Evolutionary conservation across 129 eudicot species (phyloP), one percentile per base, ranked within the genome.

Genomic region (Dittrichia graveolens): DNA sequence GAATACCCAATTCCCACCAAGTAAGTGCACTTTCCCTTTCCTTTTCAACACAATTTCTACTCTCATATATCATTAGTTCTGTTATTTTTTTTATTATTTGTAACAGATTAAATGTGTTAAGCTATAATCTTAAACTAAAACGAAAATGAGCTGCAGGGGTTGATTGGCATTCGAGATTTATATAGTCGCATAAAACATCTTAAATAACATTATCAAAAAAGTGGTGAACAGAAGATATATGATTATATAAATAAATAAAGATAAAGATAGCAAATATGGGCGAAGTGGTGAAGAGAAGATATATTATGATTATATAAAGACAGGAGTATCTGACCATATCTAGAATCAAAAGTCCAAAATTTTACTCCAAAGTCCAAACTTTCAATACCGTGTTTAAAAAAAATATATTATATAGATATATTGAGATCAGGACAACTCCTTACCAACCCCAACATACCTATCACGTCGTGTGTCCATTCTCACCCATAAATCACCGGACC

Each of bases 1-100:
- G 96, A 93, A 59, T 93, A 93, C 67, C 98, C 98, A 2, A 86
- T 87, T 13, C 98, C 98, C 19, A 90, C 92, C 73, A 94, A 94
- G 98, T 94, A 88, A 83, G 98, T 77, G 50, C 39, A 2, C 48
- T 35, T 53, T 5, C 5, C 13, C 10, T 44, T 15, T 14, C 4
- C n/a, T 19, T 14, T 46, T 43, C 4, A 8, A 16, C 52, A 13
- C 4, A 38, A 35, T 4, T 4, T 13, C 9, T 3, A 42, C 35
- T 16, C 18, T 3, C 31, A 24, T n/a, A n/a, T n/a, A n/a, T 24
- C 31, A 24, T 24, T 10, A 2, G 44, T 1, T 35, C 1, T 55
- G 2, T 18, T 2, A 6, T 55, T 5, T 16, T 4, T 16, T 15
- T 53, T n/a, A n/a, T 8, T 55, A 55, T 18, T 6, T 55, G 4